phyloP scores from a whole-genome alignment of 305 asterid genomes.

The Plantago coronopus region DNA sequence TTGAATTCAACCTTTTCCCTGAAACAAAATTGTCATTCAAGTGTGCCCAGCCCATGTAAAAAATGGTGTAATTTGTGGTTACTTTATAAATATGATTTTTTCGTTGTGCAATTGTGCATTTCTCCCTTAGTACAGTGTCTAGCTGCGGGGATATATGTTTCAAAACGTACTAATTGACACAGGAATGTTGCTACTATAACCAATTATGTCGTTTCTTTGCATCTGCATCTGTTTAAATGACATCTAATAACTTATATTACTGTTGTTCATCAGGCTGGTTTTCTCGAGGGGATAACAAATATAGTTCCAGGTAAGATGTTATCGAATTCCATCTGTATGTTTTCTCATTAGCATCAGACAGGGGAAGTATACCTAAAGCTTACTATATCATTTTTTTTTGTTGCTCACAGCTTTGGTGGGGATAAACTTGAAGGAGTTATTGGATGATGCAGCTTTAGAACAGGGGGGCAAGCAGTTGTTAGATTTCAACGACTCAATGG shows the following conservation, averaged over 20 bases:
- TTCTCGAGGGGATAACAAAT: conserved; percentile 76
- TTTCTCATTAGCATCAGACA: no score
- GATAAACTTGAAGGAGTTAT: conserved; percentile 61
- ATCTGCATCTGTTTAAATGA: not conserved
- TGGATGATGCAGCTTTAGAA: conserved; percentile 61
- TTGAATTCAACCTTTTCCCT: not conserved
- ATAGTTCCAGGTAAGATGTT: conserved; percentile 68
- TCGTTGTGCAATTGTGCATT: not conserved
- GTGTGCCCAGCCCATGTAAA: not conserved
- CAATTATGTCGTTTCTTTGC: not conserved
- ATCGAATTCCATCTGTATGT: not conserved
- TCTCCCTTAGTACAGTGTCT: not conserved
- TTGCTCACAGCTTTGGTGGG: conserved; percentile 72
- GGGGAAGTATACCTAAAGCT: not conserved
- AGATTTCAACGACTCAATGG: conserved; percentile 78
- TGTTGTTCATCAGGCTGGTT: conserved; percentile 64
- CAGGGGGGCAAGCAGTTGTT: conserved; percentile 73
- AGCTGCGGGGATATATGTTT: no score
- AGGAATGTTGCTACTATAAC: not conserved
- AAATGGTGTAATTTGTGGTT: not conserved
- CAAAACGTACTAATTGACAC: not conserved
- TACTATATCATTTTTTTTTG: conserved; percentile 17
- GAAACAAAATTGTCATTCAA: not conserved
- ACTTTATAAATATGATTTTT: not conserved
- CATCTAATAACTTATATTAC: not conserved